A percentile compares a stretch with the other conserved stretches of the same genome.
These are phyloP conservation scores for Ustanciosporium gigantosporum DNA, from an alignment of 1,284 basidiomycete species.

Conservation along the genomic window DNA sequence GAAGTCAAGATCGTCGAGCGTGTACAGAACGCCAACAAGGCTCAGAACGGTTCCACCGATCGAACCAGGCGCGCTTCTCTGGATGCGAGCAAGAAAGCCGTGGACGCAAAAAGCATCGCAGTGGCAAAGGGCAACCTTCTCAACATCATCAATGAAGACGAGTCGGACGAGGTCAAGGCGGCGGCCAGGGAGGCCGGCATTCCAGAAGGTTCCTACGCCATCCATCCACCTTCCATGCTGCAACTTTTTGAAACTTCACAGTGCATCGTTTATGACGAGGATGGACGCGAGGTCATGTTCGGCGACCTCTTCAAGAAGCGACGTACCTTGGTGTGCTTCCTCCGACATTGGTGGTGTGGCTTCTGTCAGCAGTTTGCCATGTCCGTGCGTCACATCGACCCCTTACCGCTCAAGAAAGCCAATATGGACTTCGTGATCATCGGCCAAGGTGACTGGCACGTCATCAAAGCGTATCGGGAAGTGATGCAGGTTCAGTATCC, in stretches of 20 bases:
- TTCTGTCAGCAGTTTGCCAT: slow-evolving; percentile 82
- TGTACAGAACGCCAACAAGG: slow-evolving; percentile 3
- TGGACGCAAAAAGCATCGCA: background rate
- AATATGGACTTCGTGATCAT: slow-evolving; percentile 72
- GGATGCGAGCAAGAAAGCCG: slow-evolving; percentile 14
- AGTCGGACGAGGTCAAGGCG: slow-evolving; percentile 32
- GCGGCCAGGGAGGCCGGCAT: slow-evolving; percentile 34
- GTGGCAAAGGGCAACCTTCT: slow-evolving; percentile 11
- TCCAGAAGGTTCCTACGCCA: slow-evolving; percentile 47
- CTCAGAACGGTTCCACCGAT: background rate
- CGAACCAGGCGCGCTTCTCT: slow-evolving; percentile 13
- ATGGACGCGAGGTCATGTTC: slow-evolving; percentile 71
- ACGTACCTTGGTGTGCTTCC: slow-evolving; percentile 70
- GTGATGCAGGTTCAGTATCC: slow-evolving; percentile 66
- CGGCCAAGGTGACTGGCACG: slow-evolving; percentile 73
- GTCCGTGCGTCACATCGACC: slow-evolving; percentile 68
- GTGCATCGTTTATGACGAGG: slow-evolving; percentile 70
- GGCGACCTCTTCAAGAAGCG: slow-evolving; percentile 72
- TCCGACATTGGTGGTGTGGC: slow-evolving; percentile 67
- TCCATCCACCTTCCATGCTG: slow-evolving; percentile 47
- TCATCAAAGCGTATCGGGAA: slow-evolving; percentile 72
- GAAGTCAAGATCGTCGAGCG: slow-evolving; percentile 31
- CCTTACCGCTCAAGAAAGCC: slow-evolving; percentile 67
- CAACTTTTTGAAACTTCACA: slow-evolving; percentile 69
- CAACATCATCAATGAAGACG: slow-evolving; percentile 21